These are phyloP conservation scores for Hymenoscyphus fraxineus DNA, from an alignment of 2,329 filamentous ascomycete species.

Conservation along the genomic window DNA sequence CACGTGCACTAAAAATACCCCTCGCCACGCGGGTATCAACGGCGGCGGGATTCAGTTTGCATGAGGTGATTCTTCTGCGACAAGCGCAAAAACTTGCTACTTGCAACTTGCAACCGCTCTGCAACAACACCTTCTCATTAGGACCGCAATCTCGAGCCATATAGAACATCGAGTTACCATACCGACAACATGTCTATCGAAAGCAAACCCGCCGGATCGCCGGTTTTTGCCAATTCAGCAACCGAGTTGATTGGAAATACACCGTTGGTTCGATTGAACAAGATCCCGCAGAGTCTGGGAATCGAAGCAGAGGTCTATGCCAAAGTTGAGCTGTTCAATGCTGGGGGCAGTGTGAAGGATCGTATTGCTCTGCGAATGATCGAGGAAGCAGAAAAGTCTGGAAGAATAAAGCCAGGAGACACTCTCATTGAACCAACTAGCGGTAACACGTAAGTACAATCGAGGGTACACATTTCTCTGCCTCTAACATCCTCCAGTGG, in stretches of 20 bases:
- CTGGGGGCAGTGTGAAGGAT: conserved; percentile 90
- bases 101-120: background rate
- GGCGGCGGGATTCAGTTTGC: background rate
- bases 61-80: background rate
- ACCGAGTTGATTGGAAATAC: conserved; percentile 92
- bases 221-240: conserved; percentile 52
- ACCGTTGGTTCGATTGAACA: conserved; percentile 90
- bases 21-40: conserved; percentile 8
- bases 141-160: background rate
- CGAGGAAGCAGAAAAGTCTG: conserved; percentile 85
- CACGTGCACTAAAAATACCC: conserved; percentile 9
- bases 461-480: background rate
- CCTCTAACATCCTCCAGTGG: conserved; percentile 48
- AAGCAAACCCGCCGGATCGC: conserved; percentile 26
- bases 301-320: conserved; percentile 87
- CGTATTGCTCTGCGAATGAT: conserved; percentile 96
- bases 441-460: conserved; percentile 70
- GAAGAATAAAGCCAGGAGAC: conserved; percentile 94
- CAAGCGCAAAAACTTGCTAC: background rate
- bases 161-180: background rate
- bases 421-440: conserved; percentile 97
- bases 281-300: conserved; percentile 84
- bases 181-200: conserved; percentile 19
- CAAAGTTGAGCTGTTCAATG: conserved; percentile 91
- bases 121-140: background rate